Percentiles rank a stretch among this genome's conserved stretches.
Conservation (phyloP, 495 filamentous ascomycete genomes). For the Glarea lozoyensis region DNA sequence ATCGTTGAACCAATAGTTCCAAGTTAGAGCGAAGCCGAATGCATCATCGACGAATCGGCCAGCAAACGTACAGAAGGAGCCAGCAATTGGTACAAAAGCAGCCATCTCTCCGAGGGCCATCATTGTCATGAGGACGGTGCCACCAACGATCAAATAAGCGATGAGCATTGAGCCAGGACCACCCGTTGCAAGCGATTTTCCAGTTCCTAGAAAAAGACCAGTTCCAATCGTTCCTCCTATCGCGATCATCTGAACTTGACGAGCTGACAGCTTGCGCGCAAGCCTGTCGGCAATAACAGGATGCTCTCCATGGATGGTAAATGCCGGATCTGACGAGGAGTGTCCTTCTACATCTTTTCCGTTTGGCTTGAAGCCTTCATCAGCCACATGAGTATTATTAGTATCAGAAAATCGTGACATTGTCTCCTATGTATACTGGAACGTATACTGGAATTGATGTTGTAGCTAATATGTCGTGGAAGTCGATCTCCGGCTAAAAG, state of each 20-base stretch:
- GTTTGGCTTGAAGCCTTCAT: neutral
- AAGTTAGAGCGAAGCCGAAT: constrained; percentile 60
- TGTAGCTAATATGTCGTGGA: no score
- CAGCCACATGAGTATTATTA: neutral
- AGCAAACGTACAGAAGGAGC: constrained; percentile 67
- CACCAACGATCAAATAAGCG: constrained; percentile 40
- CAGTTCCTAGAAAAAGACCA: constrained; percentile 59
- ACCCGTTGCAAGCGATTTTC: constrained; percentile 50
- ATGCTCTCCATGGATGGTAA: constrained; percentile 3
- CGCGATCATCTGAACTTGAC: constrained; percentile 56
- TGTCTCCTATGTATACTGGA: neutral
- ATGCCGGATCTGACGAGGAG: neutral
- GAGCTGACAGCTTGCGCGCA: constrained; percentile 21
- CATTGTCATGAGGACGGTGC: constrained; percentile 41
- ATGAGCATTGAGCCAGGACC: constrained; percentile 60
- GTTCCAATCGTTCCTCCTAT: constrained; percentile 59
- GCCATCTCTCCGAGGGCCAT: constrained; percentile 59
- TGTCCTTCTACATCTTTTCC: constrained; percentile 1
- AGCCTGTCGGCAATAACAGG: constrained; percentile 13
- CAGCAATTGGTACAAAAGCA: constrained; percentile 63
- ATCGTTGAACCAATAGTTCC: constrained; percentile 57
- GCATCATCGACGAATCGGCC: constrained; percentile 63
- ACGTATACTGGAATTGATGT: no score
- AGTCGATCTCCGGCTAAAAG: no score
- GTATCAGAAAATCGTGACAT: neutral